Evolutionary conservation across 2,329 filamentous ascomycete species (phyloP), one percentile per base, ranked within the genome.

Genomic region (Cladobotryum mycophilum): DNA sequence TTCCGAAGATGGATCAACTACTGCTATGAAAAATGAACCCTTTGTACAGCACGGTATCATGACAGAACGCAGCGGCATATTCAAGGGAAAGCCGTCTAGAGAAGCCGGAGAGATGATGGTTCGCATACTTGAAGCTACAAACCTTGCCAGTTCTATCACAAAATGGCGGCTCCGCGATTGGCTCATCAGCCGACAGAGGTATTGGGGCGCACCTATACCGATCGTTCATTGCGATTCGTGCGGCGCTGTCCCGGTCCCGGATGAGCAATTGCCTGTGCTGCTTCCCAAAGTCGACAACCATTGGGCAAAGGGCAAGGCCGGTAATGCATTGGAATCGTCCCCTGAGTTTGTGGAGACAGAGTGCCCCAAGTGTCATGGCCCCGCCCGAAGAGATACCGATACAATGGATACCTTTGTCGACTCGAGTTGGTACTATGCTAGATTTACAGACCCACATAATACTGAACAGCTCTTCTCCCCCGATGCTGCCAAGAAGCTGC

Each of bases 361-460:
- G 3, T 96, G 90, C 62, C 90, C 90, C 5, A 80, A 80, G 58
- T 96, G 90, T 60, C 71, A 78, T 14, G 76, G 79, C 1, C 70
- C 81, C 20, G 90, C 88, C 6, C 86, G 82, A 64, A 80, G 90
- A 56, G 90, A 96, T 57, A 95, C 90, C 0, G 90, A 96, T 65
- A 96, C 90, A 3, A 95, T 96, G 90, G 90, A 96, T 66, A 96
- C 90, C 0, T 96, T 96, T 69, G 90, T 96, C 54, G 90, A 95
- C 69, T 95, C 89, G 2, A 95, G 89, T 48, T 96, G 90, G 90
- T 96, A 96, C 67, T 95, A 85, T 62, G 82, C 91, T 70, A 81
- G 89, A 12, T 95, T 89, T 60, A 69, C 84, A 25, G 88, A 95
- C 60, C 74, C 86, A 1, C 73, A 82, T 15, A 91, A 93, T 57